Conservation (phyloP, 1,284 basidiomycete genomes). For the Ganoderma multipileum region DNA sequence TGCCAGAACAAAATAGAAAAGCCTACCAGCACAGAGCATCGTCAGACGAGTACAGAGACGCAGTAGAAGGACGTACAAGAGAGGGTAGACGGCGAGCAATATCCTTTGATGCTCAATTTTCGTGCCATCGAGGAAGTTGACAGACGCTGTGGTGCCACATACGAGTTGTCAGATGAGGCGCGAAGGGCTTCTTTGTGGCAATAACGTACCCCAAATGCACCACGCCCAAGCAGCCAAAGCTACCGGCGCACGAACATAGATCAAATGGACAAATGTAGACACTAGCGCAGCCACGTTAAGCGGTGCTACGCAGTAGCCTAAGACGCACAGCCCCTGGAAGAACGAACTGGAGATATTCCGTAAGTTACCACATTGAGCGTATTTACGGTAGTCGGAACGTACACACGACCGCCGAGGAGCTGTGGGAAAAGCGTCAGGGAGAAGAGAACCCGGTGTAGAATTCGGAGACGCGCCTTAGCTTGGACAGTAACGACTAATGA, state of each 20-base stretch:
- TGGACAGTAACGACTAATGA: slow-evolving; percentile 91
- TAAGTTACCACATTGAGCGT: neutral
- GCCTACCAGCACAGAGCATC: slow-evolving; percentile 45
- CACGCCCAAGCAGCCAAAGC: slow-evolving; percentile 89
- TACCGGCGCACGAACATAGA: slow-evolving; percentile 87
- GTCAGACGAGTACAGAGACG: neutral
- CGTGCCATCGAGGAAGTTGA: slow-evolving; percentile 94
- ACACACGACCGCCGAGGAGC: slow-evolving; percentile 95
- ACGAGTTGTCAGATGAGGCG: slow-evolving; percentile 17
- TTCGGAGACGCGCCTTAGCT: slow-evolving; percentile 67
- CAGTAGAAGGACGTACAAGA: slow-evolving; percentile 63
- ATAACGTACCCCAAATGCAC: slow-evolving; percentile 89
- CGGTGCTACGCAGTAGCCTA: slow-evolving; percentile 92
- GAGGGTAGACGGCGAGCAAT: slow-evolving; percentile 90
- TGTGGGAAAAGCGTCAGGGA: slow-evolving; percentile 38
- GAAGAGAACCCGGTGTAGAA: neutral
- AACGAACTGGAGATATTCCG: slow-evolving; percentile 72
- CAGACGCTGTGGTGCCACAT: slow-evolving; percentile 65
- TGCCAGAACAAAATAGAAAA: slow-evolving; percentile 87
- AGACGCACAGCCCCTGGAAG: slow-evolving; percentile 92
- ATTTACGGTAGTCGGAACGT: slow-evolving; percentile 39
- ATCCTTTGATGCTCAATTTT: slow-evolving; percentile 89
- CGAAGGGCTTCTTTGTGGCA: neutral
- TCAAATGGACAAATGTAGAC: slow-evolving; percentile 83
- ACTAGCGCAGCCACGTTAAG: slow-evolving; percentile 89